Evolutionary conservation across 2,329 filamentous ascomycete genomes (phyloP), one percentile per base, ranked within the genome.

Genomic region (Acrocalymma vagum): DNA sequence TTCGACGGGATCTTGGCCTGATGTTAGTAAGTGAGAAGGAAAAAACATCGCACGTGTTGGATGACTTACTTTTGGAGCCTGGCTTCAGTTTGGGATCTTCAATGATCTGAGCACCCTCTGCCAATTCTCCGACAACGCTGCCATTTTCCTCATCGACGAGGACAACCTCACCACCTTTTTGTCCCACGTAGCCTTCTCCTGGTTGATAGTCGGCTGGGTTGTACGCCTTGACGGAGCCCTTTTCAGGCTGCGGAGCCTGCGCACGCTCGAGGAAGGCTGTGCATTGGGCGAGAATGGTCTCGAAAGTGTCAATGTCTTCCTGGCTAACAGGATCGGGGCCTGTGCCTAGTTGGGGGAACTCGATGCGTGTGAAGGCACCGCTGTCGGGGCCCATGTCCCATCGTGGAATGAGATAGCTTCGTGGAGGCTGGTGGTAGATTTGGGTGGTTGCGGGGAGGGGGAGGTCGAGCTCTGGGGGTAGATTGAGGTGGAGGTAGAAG

Each of bases 201-300:
- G 89, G 87, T 22, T 81, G 84, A 70, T 87, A 97, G 55, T 86
- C 80, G 16, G 84, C 83, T 0, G 93, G 93, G 63, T 96, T 92
- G 71, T 97, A 97, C 25, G 67, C 48, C 38, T 67, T 65, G 25
- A 60, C 45, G 18, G 53, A 51, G 39, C 55, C 61, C 28, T 65
- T 65, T 35, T 69, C 66, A 48, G 70, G 51, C 38, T 58, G 60
- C 6, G 88, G 84, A n/a, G 63, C 58, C 26, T 85, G 78, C 8
- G 89, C 86, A 29, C 91, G 84, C 70, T 97, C 93, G 4, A 96
- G 81, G 69, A 99, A 97, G 2, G 93, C 90, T 2, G 93, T 97
- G 71, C 93, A 97, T 72, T 97, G 91, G n/a, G 93, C 93, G 34
- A 97, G 79, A 52, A 97, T 97, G 3, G 93, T 96, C 76, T 97